Conservation (phyloP, 2,329 filamentous ascomycete genomes). For the Pseudogymnoascus verrucosus region DNA sequence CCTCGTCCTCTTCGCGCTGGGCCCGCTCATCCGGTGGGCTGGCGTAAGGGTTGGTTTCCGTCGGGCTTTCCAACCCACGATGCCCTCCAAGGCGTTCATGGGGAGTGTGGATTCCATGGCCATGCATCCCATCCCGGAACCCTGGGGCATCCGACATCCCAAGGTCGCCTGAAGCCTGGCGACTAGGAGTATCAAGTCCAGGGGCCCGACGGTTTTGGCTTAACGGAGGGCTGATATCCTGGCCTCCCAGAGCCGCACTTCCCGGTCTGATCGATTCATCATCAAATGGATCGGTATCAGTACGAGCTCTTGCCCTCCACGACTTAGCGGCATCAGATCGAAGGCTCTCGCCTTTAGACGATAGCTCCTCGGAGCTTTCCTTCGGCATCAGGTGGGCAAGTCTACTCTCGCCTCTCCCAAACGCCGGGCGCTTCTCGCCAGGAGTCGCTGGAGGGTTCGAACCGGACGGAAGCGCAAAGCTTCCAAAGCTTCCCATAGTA, state of each 20-base stretch:
- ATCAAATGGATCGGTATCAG: slow-evolving; percentile 67
- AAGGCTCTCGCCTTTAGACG: slow-evolving; percentile 29
- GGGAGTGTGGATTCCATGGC: slow-evolving; percentile 44
- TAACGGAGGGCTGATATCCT: slow-evolving; percentile 54
- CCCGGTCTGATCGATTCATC: slow-evolving; percentile 59
- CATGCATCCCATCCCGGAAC: slow-evolving; percentile 48
- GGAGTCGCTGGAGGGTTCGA: slow-evolving; percentile 45
- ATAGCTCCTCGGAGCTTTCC: slow-evolving; percentile 60
- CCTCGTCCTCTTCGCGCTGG: slow-evolving; percentile 48
- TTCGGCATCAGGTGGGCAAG: slow-evolving; percentile 80
- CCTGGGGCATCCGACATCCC: slow-evolving; percentile 54
- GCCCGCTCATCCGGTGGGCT: slow-evolving; percentile 73
- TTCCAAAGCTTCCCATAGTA: slow-evolving; percentile 81
- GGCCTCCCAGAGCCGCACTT: slow-evolving; percentile 67
- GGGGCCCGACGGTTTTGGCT: slow-evolving; percentile 35
- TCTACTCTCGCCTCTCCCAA: slow-evolving; percentile 70
- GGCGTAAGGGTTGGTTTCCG: slow-evolving; percentile 92
- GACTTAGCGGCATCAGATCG: slow-evolving; percentile 38
- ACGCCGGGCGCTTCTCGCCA: slow-evolving; percentile 62
- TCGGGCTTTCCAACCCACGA: slow-evolving; percentile 65
- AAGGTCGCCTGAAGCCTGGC: slow-evolving; percentile 43
- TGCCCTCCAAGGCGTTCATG: slow-evolving; percentile 39
- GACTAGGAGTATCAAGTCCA: slow-evolving; percentile 37
- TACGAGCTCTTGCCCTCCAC: slow-evolving; percentile 54
- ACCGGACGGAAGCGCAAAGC: slow-evolving; percentile 60